Evolutionary conservation across 768 basidiomycete genomes (phyloP), one percentile per base, ranked within the genome.

Genomic region (Leccinum rimulosum): DNA sequence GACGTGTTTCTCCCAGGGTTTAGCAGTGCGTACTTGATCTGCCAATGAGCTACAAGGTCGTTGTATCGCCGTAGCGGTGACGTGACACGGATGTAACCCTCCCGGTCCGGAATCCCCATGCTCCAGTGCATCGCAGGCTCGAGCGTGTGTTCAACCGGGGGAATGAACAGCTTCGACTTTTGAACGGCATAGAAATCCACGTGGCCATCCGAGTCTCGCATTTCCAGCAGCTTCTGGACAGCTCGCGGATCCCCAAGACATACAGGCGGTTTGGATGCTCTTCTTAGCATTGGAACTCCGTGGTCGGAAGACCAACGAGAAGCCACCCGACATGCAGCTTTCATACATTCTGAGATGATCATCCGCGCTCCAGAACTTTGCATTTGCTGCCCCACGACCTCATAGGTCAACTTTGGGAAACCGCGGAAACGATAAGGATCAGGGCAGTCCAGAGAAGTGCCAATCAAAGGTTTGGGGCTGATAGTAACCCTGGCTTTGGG

Each of bases 11-110:
- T 72, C 38, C 58, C 63, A 7, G 68, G 70, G 12, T 70, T 73
- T 7, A 89, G 74, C 11, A 98, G 73, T 6, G 82, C 83, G 52
- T 86, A 77, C 68, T 97, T 95, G 73, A 99, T 84, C 71, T 98
- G 95, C 93, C 95, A 99, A 74, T 98, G 97, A 10, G 77, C 75
- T 12, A 95, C 71, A 57, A 97, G 71, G 72, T 99, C 97, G 36
- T 75, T 73, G 72, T 85, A 97, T 48, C 97, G 85, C 45, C 97
- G 83, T 48, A 99, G 75, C 0, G 97, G 97, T 6, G 89, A 93
- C 9, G 97, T 98, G 9, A 82, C 85, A 22, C 91, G 84, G 17
- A 81, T 74, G 70, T 99, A 99, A 4, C 95, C 95, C 62, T 89
- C 88, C 45, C 83, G 83, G 2, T 82, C 81, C 3, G 78, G 77